Conservation (phyloP, 192 early-diverging fungal genomes). For the Coemansia sp. region DNA sequence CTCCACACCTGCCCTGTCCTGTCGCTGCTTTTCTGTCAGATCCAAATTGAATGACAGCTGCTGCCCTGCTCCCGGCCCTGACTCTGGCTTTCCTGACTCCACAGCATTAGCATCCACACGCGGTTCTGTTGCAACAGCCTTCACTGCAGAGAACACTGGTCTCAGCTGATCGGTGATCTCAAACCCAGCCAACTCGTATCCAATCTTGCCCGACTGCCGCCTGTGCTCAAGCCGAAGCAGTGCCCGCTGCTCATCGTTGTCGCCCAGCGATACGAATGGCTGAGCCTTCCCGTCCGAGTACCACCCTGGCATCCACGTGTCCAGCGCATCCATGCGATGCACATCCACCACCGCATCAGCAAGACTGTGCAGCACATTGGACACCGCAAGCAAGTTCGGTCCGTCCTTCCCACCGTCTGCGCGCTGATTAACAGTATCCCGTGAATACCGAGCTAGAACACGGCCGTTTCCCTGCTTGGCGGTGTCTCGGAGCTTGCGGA, state of each 20-base stretch:
- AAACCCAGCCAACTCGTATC: slow-evolving; percentile 33
- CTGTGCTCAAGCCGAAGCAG: slow-evolving; percentile 39
- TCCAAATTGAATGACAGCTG: slow-evolving; percentile 83
- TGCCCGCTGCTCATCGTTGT: slow-evolving; percentile 28
- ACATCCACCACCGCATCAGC: slow-evolving; percentile 42
- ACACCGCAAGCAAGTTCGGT: not conserved
- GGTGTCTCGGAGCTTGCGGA: slow-evolving; percentile 20
- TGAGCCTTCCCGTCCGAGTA: slow-evolving; percentile 29
- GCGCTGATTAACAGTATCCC: slow-evolving; percentile 13
- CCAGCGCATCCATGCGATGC: slow-evolving; percentile 21
- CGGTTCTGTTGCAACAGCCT: not conserved
- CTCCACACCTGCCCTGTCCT: slow-evolving; percentile 69
- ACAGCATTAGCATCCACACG: no score
- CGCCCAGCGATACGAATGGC: slow-evolving; percentile 23
- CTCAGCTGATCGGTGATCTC: slow-evolving; percentile 20
- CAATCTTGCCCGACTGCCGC: slow-evolving; percentile 42
- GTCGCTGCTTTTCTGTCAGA: slow-evolving; percentile 80
- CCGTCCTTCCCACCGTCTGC: not conserved
- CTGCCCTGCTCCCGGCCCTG: not conserved
- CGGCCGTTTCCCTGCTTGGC: slow-evolving; percentile 9
- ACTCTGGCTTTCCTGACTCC: not conserved
- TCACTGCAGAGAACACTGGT: slow-evolving; percentile 17
- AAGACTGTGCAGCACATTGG: slow-evolving; percentile 7
- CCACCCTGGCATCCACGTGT: slow-evolving; percentile 51
- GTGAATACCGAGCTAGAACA: slow-evolving; percentile 30